phyloP scores from a whole-genome alignment of 306 rosid species.

The Medicago truncatula region MtrunA17r5.0-ANR NC_053048.1:38699001-38699500 shows the following conservation, averaged over 20 bases:
- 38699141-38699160: too few relatives aligned
- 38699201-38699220: too few relatives aligned
- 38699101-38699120: too few relatives aligned
- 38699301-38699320: not conserved
- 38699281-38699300: not conserved
- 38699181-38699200: too few relatives aligned
- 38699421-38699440: not conserved
- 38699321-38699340: not conserved
- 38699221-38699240: too few relatives aligned
- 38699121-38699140: too few relatives aligned
- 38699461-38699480: not conserved
- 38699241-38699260: not conserved
- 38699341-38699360: not conserved
- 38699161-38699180: too few relatives aligned
- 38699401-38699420: not conserved
- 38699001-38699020: too few relatives aligned
- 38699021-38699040: too few relatives aligned
- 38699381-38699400: not conserved
- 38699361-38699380: slow-evolving; percentile 7
- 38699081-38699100: too few relatives aligned
- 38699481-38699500: slow-evolving; percentile 4
- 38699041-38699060: too few relatives aligned
- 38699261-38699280: not conserved
- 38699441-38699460: not conserved
- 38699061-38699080: too few relatives aligned